Percentiles rank a stretch among this genome's conserved stretches.
phyloP scores from a whole-genome alignment of 2,329 filamentous ascomycete species.

The Arthrinium phaeospermum region DNA sequence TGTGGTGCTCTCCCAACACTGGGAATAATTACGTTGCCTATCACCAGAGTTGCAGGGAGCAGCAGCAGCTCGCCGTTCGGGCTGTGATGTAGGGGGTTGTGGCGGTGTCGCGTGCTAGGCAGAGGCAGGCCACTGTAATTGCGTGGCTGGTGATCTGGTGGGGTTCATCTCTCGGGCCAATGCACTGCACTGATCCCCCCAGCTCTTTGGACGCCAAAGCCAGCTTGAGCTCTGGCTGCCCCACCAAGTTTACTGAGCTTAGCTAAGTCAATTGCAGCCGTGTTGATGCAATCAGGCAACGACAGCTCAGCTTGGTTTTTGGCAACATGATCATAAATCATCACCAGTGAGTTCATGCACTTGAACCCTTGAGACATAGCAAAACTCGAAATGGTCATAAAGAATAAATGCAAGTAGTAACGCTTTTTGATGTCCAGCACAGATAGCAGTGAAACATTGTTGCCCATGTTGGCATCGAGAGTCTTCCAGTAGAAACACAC shows the following conservation, averaged over 20 bases:
- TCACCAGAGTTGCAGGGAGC: slow-evolving; percentile 15
- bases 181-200: neutral
- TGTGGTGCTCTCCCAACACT: slow-evolving; percentile 15
- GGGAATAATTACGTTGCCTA: slow-evolving; percentile 18
- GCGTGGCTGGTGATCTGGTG: neutral
- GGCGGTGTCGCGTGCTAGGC: neutral
- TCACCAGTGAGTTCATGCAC: neutral
- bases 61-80: neutral
- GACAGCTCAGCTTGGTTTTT: neutral
- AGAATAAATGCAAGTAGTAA: slow-evolving; percentile 4
- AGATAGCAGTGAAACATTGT: neutral
- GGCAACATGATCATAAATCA: neutral
- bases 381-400: neutral
- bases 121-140: neutral
- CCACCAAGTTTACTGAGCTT: neutral
- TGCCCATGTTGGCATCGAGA: neutral
- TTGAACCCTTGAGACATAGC: no score
- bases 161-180: neutral
- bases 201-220: no score
- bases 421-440: neutral
- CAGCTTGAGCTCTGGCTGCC: neutral
- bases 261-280: neutral
- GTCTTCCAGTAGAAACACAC: neutral
- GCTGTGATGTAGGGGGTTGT: slow-evolving; percentile 15
- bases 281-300: neutral